Evolutionary conservation across 352 stramenopile genomes (phyloP), one percentile per base, ranked within the genome.

Genomic region (Phytophthora chlamydospora): DNA sequence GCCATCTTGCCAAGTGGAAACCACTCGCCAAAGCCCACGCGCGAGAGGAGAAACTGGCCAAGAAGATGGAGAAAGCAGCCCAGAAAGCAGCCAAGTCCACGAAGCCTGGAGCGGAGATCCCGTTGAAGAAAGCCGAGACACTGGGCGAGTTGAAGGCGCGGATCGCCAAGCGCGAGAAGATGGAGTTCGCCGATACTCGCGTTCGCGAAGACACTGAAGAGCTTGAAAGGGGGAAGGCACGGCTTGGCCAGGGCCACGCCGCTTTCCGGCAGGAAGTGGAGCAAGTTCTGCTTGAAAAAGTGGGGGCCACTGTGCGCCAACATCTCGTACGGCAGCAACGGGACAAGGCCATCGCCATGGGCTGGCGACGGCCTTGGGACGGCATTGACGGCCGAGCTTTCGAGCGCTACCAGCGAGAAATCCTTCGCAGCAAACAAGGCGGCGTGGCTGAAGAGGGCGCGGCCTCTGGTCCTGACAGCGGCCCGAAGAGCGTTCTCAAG

Each of bases 221-320:
- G 54, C 66, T 85, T 21, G 63, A 80, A 12, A 33, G 58, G 1
- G 71, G 73, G 4, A 85, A 85, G 8, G 53, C 51, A 11, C 66
- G 80, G 44, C 71, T 91, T 33, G 59, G 75, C 6, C 70, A 85
- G 39, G 76, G 77, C 1, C 85, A 88, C 67, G 39, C 55, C 7
- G 75, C 75, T 6, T 91, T 91, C 57, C 56, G 84, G 36, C 68
- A 86, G 14, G 73, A 90, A 8, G 73, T 93, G 17, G 78, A 91
- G 19, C 53, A 70, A 0, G 67, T 78, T 11, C 63, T 93, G 41
- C 60, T 90, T 43, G 66, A 81, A 35, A 80, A 60, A 17, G 78
- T 89, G 1, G 77, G 80, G 3, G 58, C 62, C 6, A 70, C 84
- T 34, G 76, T 91, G 13, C 71, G 60, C 0, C 74, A 79, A 11